Conservation (phyloP, 495 filamentous ascomycete species). For the Penicillium tannophilum region DNA sequence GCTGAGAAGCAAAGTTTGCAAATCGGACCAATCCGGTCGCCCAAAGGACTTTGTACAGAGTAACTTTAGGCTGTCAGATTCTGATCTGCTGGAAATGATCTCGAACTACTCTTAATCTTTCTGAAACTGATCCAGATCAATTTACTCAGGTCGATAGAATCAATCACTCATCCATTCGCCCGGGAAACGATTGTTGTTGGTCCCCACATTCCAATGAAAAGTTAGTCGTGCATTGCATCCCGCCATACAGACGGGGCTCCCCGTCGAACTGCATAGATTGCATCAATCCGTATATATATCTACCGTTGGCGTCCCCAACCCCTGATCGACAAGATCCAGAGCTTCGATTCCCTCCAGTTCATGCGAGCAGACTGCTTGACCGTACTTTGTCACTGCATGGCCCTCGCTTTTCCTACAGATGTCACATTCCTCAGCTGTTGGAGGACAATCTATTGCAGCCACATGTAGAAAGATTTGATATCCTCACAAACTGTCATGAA, state of each 20-base stretch:
- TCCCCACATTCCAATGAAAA: constrained; percentile 36
- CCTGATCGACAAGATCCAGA: constrained; percentile 26
- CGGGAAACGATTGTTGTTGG: neutral
- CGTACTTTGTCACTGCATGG: constrained; percentile 8
- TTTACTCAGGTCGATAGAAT: neutral
- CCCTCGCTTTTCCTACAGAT: constrained; percentile 17
- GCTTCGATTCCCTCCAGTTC: constrained; percentile 11
- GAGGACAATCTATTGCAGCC: constrained; percentile 6
- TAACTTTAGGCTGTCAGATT: constrained; percentile 1
- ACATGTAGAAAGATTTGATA: constrained; percentile 11
- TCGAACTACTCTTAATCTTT: neutral
- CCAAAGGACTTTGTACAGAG: neutral
- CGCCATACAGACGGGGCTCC: constrained; percentile 16
- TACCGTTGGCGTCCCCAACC: constrained; percentile 13
- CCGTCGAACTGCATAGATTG: constrained; percentile 12
- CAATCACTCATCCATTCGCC: neutral
- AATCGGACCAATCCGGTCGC: constrained; percentile 15
- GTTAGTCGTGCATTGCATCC: constrained; percentile 31
- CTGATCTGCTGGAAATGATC: constrained; percentile 3
- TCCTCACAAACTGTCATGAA: neutral
- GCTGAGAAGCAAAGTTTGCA: neutral
- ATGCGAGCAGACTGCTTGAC: neutral
- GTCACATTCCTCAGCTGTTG: constrained; percentile 16
- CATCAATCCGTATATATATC: constrained; percentile 25
- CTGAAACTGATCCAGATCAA: constrained; percentile 13